Percentiles rank a stretch among this genome's conserved stretches.
phyloP scores from a whole-genome alignment of 2,329 filamentous ascomycete genomes.

The Neofusicoccum sp. region DNA sequence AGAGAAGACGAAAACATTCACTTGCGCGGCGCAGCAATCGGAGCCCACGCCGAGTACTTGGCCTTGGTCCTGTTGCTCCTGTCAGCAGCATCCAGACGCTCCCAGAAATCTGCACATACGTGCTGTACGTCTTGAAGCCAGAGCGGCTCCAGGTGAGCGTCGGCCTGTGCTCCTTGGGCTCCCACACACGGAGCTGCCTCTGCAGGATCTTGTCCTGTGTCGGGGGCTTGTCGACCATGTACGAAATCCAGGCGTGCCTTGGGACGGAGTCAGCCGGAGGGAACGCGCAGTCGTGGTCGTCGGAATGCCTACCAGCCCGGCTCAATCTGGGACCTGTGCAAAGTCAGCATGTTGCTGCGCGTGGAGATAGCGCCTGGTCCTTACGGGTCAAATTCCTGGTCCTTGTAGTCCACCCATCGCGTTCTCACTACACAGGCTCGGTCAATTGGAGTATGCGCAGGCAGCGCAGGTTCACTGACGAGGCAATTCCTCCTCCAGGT shows the following conservation, averaged over 20 bases:
- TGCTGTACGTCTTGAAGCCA: conserved; percentile 91
- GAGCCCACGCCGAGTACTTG: conserved; percentile 50
- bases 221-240: conserved; percentile 85
- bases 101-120: conserved; percentile 59
- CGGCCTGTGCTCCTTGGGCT: conserved; percentile 68
- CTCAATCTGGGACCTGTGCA: conserved; percentile 74
- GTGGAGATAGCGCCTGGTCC: conserved; percentile 26
- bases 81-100: neutral
- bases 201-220: conserved; percentile 70
- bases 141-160: conserved; percentile 73
- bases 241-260: conserved; percentile 93
- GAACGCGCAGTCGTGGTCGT: neutral
- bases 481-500: conserved; percentile 83
- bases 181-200: conserved; percentile 69
- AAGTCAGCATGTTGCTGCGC: conserved; percentile 33
- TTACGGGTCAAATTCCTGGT: conserved; percentile 77
- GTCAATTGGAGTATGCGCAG: conserved; percentile 19
- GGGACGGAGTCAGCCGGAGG: neutral
- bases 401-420: conserved; percentile 96
- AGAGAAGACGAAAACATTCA: neutral
- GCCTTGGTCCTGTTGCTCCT: conserved; percentile 44
- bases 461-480: conserved; percentile 53
- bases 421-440: conserved; percentile 66
- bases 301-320: conserved; percentile 67
- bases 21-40: conserved; percentile 44